Base-by-base conservation (phyloP, 2,329 filamentous ascomycete genomes). In the Alternaria sp. region DNA sequence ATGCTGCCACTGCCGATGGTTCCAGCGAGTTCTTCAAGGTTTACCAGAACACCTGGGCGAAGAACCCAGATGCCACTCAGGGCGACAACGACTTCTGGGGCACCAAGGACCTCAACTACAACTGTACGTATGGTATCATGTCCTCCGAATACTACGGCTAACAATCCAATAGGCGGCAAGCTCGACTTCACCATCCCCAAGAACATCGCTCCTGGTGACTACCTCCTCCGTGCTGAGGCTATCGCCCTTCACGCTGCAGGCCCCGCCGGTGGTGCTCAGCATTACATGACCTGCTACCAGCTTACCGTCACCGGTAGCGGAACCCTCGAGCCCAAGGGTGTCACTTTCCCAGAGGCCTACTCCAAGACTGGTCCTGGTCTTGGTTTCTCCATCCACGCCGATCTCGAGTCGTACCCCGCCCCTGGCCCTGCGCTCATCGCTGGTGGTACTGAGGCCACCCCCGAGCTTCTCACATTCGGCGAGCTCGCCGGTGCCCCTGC, bases 21-120 rank as follows among this genome's bases (percentile, higher is more conserved):
- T 80, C 81, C 11, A 83, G 84, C 26, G 79, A 81, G 63, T 85
- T 86, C 76, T 88, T 85, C 68, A 84, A 82, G 75, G 68, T 84
- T 54, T 80, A 81, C 46, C 76, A 83, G 65, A 78, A 81, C 45
- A 81, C 79, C 52, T 80, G 70, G 67, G 71, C 69, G 43, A 74
- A 74, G 68, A 68, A 75, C 55, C 68, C 70, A 19, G 71, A 67
- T 36, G 72, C 74, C 8, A 69, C 65, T 9, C 83, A 82, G 78
- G 83, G 78, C 28, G 79, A 82, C 55, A 72, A 78, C 56, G 81
- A 71, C 45, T 76, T 82, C 62, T 81, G 80, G 68, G 69, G 75
- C 54, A 81, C 80, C 72, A 80, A 81, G 71, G 82, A 82, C 62
- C 72, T 80, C 60, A 77, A 83, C 71, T 77, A 74, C 60, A 77